Evolutionary conservation across 371 early-diverging fungal species (phyloP).

Genomic region (Choanephora cucurbitarum): DNA sequence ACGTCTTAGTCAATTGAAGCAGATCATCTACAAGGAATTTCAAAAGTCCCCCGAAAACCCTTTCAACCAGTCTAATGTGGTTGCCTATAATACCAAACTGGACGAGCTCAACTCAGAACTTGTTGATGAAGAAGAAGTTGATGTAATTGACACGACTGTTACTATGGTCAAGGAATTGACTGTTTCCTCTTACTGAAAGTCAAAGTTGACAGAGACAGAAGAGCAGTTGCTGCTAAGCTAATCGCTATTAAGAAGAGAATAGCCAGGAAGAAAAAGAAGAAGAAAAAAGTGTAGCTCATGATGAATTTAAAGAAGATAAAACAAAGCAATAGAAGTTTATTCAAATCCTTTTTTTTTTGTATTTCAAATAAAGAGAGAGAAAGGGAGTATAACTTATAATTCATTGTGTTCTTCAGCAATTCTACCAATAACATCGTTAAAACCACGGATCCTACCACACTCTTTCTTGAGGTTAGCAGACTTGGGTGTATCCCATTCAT

Average conservation of each 20-base stretch:
- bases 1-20: slow-evolving; percentile 73
- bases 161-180: neutral
- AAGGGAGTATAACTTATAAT: slow-evolving; percentile 3
- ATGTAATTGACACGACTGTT: neutral
- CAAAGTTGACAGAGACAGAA: neutral
- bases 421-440: slow-evolving; percentile 31
- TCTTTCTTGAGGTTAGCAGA: slow-evolving; percentile 25
- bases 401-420: slow-evolving; percentile 15
- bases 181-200: neutral
- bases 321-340: neutral
- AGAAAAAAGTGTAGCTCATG: too few relatives aligned
- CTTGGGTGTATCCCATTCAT: slow-evolving; percentile 20
- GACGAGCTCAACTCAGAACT: slow-evolving; percentile 54
- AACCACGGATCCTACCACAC: slow-evolving; percentile 26
- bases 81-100: slow-evolving; percentile 70
- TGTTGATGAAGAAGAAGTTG: too few relatives aligned
- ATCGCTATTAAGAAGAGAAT: neutral
- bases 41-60: slow-evolving; percentile 88
- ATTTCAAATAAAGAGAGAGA: too few relatives aligned
- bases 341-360: neutral
- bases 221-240: neutral
- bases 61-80: slow-evolving; percentile 75
- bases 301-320: neutral
- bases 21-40: slow-evolving; percentile 76
- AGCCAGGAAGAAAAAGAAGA: neutral